phyloP scores from a whole-genome alignment of 2,329 filamentous ascomycete species.

The Amauroascus niger region DNA sequence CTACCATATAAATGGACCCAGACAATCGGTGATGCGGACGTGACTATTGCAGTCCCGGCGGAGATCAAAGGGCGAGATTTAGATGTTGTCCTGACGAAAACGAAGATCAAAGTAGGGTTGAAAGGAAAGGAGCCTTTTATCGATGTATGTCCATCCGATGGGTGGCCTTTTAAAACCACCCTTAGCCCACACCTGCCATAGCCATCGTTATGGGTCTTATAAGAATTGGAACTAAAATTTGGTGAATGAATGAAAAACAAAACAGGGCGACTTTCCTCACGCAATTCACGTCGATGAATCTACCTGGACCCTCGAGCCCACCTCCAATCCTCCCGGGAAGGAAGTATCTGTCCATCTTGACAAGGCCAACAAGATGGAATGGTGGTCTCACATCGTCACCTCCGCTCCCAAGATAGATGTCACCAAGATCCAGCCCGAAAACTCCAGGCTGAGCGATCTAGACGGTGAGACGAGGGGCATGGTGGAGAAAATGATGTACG shows the following conservation, averaged over 20 bases:
- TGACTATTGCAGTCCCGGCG: slow-evolving; percentile 65
- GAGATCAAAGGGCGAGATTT: slow-evolving; percentile 80
- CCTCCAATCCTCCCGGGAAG: slow-evolving; percentile 48
- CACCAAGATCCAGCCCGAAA: slow-evolving; percentile 87
- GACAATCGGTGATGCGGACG: slow-evolving; percentile 77
- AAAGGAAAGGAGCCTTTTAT: slow-evolving; percentile 84
- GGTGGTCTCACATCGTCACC: slow-evolving; percentile 91
- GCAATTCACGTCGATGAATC: slow-evolving; percentile 73
- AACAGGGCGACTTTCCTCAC: slow-evolving; percentile 74
- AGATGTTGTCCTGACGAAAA: slow-evolving; percentile 71
- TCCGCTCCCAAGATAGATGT: slow-evolving; percentile 86
- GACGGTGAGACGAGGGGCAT: slow-evolving; percentile 91
- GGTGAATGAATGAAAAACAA: too few relatives aligned
- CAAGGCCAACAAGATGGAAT: slow-evolving; percentile 94
- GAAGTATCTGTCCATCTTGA: slow-evolving; percentile 83
- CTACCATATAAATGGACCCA: slow-evolving; percentile 98
- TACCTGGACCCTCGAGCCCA: slow-evolving; percentile 80
- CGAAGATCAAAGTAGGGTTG: slow-evolving; percentile 64
- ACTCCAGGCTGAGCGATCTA: slow-evolving; percentile 79
- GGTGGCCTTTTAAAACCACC: background rate
- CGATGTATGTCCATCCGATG: slow-evolving; percentile 46
- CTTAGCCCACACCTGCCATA: too few relatives aligned
- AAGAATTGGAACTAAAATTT: background rate
- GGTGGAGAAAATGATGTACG: slow-evolving; percentile 99
- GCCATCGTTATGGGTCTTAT: background rate